Percentiles rank a stretch among this genome's conserved stretches.
Evolutionary conservation across 176 grass and related monocot species (phyloP).

Genomic region (Carex myosuroides): DNA sequence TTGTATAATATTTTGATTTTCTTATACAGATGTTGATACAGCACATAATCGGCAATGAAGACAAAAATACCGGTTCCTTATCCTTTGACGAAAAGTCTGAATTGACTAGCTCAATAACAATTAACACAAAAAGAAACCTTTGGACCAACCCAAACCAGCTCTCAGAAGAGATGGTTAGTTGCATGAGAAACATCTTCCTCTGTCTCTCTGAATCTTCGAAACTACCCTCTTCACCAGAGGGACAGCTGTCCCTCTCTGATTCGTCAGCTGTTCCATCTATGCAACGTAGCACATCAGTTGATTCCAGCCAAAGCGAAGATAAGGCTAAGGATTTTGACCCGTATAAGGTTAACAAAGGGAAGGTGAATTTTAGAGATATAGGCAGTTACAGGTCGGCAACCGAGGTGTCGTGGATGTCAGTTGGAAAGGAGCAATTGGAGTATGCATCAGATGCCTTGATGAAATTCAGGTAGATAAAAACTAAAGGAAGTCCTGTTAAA

Average conservation of each 20-base stretch:
- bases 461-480: slow-evolving; percentile 65
- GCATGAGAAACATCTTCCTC: slow-evolving; percentile 98
- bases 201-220: slow-evolving; percentile 85
- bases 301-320: slow-evolving; percentile 42
- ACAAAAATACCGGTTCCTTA: slow-evolving; percentile 33
- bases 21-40: slow-evolving; percentile 16
- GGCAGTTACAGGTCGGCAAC: slow-evolving; percentile 53
- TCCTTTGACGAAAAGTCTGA: slow-evolving; percentile 40
- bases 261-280: slow-evolving; percentile 50
- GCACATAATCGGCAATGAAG: slow-evolving; percentile 24
- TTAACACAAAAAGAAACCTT: slow-evolving; percentile 48
- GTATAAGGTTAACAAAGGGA: slow-evolving; percentile 67
- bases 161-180: slow-evolving; percentile 94
- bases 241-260: slow-evolving; percentile 72
- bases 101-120: slow-evolving; percentile 40
- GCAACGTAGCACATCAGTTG: slow-evolving; percentile 50
- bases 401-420: slow-evolving; percentile 98
- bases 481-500: neutral
- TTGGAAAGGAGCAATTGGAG: slow-evolving; percentile 91
- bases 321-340: slow-evolving; percentile 54
- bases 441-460: slow-evolving; percentile 93
- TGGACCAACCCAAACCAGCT: slow-evolving; percentile 81
- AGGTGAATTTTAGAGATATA: slow-evolving; percentile 58
- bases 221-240: slow-evolving; percentile 58
- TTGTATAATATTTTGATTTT: slow-evolving; percentile 1